Evolutionary conservation across 2,329 filamentous ascomycete species (phyloP).

Genomic region (Colletotrichum magnum): DNA sequence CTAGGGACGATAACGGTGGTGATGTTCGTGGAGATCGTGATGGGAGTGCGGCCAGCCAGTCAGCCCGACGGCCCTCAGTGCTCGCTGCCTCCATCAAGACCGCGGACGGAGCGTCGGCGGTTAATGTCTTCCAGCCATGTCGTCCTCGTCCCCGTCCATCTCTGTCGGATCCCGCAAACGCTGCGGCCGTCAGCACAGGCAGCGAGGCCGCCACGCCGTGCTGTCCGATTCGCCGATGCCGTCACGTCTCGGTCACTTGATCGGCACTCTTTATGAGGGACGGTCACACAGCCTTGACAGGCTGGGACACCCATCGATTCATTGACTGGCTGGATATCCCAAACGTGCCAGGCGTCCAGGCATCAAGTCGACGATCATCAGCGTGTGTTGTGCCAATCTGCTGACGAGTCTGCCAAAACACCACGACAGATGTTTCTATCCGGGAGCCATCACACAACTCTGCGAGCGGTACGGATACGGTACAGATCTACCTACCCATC

Average conservation of each 20-base stretch:
- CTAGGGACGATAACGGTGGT: conserved; percentile 1
- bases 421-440: not conserved
- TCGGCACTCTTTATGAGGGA: not conserved
- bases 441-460: not conserved
- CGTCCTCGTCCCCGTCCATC: not conserved
- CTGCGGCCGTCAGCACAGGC: conserved; percentile 5
- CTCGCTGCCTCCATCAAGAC: not conserved
- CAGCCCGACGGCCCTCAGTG: not conserved
- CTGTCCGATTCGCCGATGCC: conserved; percentile 5
- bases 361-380: not conserved
- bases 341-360: not conserved
- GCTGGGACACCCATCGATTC: not conserved
- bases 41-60: conserved; percentile 2
- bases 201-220: not conserved
- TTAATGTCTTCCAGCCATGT: not conserved
- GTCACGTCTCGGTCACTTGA: conserved; percentile 8
- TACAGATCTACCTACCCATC: not conserved
- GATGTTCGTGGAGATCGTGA: conserved; percentile 16
- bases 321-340: not conserved
- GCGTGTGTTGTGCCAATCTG: not conserved
- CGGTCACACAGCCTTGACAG: conserved; percentile 5
- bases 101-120: not conserved
- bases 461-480: not conserved
- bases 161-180: conserved; percentile 3
- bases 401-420: not conserved